Conservation (phyloP, 352 stramenopile genomes). For the Phytophthora brassicae region DNA sequence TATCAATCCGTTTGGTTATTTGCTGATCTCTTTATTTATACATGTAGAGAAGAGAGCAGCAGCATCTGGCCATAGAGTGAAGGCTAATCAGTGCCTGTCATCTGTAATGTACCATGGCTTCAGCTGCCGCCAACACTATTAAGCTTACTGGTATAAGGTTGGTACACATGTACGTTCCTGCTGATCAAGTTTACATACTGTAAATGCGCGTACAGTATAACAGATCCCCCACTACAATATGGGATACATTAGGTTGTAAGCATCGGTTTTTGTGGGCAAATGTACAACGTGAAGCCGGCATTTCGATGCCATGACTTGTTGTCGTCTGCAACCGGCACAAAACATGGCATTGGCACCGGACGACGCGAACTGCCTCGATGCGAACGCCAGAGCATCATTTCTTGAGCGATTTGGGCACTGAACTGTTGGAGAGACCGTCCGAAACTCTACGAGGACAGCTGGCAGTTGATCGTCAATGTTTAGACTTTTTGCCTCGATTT, state of each 20-base stretch:
- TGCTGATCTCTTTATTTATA: neutral
- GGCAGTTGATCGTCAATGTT: slow-evolving; percentile 21
- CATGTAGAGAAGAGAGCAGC: slow-evolving; percentile 18
- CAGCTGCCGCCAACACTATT: no score
- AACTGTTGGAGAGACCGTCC: slow-evolving; percentile 13
- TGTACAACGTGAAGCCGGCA: slow-evolving; percentile 3
- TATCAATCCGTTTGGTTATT: slow-evolving; percentile 5
- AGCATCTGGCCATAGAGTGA: slow-evolving; percentile 13
- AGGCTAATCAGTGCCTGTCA: slow-evolving; percentile 1
- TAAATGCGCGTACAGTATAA: no score
- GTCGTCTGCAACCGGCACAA: slow-evolving; percentile 9
- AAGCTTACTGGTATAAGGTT: no score
- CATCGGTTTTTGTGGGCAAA: no score
- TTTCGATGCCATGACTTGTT: slow-evolving; percentile 12
- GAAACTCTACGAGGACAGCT: slow-evolving; percentile 18
- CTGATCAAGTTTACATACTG: no score
- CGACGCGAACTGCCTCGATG: slow-evolving; percentile 21
- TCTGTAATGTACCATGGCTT: no score
- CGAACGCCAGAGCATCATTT: slow-evolving; percentile 12
- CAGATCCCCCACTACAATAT: no score
- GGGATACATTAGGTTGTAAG: no score
- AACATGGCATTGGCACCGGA: slow-evolving; percentile 14
- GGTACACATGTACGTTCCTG: no score
- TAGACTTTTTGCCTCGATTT: slow-evolving; percentile 27
- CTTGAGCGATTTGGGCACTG: slow-evolving; percentile 23